Conservation (phyloP, 805 yeast species). For the Nakazawaea populi region DNA sequence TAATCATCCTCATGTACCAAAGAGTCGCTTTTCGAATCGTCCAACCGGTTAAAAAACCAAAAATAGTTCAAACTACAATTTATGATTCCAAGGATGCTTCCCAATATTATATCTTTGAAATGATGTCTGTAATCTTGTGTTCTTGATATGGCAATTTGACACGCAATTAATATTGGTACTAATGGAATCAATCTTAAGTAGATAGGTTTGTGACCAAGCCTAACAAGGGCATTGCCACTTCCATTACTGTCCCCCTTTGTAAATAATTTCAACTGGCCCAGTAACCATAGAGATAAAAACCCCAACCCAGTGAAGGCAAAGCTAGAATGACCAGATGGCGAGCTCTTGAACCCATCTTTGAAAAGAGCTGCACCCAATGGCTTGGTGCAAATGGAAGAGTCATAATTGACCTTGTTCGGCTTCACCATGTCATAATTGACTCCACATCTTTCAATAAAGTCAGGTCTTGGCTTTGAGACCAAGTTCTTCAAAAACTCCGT, state of each 20-base stretch:
- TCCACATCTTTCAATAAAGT: constrained; percentile 78
- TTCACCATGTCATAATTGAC: constrained; percentile 38
- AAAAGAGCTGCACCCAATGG: constrained; percentile 27
- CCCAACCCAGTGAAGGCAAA: constrained; percentile 63
- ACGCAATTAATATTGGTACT: constrained; percentile 57
- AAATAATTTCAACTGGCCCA: constrained; percentile 47
- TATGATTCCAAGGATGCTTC: constrained; percentile 55
- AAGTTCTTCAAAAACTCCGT: constrained; percentile 73
- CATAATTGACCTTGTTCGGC: constrained; percentile 19
- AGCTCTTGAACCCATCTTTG: constrained; percentile 67
- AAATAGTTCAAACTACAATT: constrained; percentile 33
- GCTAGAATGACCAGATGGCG: constrained; percentile 78
- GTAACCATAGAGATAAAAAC: constrained; percentile 54
- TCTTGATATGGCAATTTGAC: constrained; percentile 69
- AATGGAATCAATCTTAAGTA: constrained; percentile 16
- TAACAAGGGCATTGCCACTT: neutral
- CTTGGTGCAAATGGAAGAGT: constrained; percentile 23
- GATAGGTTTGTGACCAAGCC: constrained; percentile 3
- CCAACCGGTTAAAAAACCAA: constrained; percentile 15
- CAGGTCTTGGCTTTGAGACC: constrained; percentile 87
- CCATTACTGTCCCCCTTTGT: neutral
- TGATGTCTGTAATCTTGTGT: constrained; percentile 92
- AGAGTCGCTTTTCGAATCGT: neutral
- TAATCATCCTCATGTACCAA: constrained; percentile 3
- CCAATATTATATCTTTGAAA: constrained; percentile 71